Evolutionary conservation across 2,329 filamentous ascomycete genomes (phyloP).

Genomic region (Corynespora cassiicola): DNA sequence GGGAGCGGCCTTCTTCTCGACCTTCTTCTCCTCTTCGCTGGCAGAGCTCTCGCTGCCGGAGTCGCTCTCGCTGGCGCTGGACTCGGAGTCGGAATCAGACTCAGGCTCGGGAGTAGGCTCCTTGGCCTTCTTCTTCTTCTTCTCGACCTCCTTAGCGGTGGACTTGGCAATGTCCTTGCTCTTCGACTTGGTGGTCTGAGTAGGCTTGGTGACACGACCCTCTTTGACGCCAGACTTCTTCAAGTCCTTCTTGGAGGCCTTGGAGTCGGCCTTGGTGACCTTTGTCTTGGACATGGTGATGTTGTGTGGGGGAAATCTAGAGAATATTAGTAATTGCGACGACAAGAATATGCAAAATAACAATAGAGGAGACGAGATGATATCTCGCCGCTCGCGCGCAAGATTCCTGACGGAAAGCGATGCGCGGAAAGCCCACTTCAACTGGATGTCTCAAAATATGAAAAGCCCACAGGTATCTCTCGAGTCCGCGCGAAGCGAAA

Average conservation of each 20-base stretch:
- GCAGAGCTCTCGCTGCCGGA: constrained; percentile 37
- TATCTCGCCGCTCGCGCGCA: constrained; percentile 33
- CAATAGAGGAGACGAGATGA: constrained; percentile 26
- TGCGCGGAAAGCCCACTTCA: constrained; percentile 42
- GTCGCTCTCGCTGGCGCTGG: constrained; percentile 43
- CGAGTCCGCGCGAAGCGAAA: constrained; percentile 48
- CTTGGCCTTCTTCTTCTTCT: constrained; percentile 59
- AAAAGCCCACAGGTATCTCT: constrained; percentile 52
- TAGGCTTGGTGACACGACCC: constrained; percentile 71
- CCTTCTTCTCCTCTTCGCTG: constrained; percentile 39
- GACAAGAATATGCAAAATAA: constrained; percentile 17
- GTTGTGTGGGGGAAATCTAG: constrained; percentile 34
- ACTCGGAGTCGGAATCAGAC: constrained; percentile 43
- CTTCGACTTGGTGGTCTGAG: constrained; percentile 70
- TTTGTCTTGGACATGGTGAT: constrained; percentile 47
- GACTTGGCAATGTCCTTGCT: constrained; percentile 71
- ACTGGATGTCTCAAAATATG: constrained; percentile 48
- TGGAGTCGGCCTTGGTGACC: constrained; percentile 28
- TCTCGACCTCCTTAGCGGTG: constrained; percentile 44
- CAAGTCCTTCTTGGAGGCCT: constrained; percentile 61
- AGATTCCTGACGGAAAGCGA: constrained; percentile 14
- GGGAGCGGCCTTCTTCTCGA: constrained; percentile 39
- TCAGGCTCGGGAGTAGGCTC: constrained; percentile 57
- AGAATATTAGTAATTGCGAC: constrained; percentile 34
- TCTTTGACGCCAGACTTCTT: constrained; percentile 70